Conservation (phyloP, 495 filamentous ascomycete genomes). For the Thozetella sp. region DNA sequence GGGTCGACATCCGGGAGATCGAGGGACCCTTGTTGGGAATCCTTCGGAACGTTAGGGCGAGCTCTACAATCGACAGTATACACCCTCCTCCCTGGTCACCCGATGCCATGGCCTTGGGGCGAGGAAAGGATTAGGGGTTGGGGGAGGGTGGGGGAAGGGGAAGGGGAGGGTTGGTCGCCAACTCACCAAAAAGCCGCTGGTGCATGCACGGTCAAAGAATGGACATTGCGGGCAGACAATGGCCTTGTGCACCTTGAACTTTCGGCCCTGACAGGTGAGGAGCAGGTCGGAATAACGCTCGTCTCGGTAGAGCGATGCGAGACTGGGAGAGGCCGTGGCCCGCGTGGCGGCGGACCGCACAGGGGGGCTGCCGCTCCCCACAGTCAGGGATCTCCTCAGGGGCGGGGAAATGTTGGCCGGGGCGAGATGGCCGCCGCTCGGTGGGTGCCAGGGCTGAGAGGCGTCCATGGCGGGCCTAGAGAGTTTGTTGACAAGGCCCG, state of each 20-base stretch:
- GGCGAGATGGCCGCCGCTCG: not conserved
- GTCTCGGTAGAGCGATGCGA: not conserved
- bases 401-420: not conserved
- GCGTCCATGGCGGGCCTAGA: not conserved
- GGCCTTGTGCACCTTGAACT: conserved; percentile 1
- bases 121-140: no score
- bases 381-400: not conserved
- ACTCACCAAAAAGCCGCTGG: not conserved
- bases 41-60: not conserved
- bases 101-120: no score
- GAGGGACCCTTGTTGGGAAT: not conserved
- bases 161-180: no score
- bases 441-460: not conserved
- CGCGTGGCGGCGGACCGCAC: not conserved
- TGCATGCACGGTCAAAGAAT: not conserved
- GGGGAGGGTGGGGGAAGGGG: no score
- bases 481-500: no score
- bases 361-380: not conserved
- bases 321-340: not conserved
- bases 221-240: not conserved
- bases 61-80: no score
- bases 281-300: not conserved
- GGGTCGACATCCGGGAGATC: not conserved
- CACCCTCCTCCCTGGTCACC: no score
- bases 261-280: not conserved